These are phyloP conservation scores for Beauveria caledonica DNA, from an alignment of 2,329 filamentous ascomycete genomes.

Conservation along the genomic window DNA sequence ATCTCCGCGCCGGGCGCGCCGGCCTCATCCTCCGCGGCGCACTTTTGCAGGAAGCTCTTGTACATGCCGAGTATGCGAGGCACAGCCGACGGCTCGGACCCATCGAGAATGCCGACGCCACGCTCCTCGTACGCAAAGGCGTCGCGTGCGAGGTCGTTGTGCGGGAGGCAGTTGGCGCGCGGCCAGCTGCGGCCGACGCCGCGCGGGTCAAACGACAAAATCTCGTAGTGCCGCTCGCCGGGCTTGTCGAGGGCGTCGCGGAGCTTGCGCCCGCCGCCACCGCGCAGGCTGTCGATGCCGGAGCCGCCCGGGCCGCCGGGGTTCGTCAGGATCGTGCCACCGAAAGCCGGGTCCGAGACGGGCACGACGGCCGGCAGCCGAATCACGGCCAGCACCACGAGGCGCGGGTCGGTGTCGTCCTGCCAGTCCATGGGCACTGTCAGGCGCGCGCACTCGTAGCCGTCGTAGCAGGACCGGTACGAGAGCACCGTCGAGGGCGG, in stretches of 20 bases:
- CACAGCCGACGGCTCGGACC: not conserved
- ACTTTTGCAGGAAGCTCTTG: not conserved
- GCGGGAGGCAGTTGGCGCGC: slow-evolving; percentile 23
- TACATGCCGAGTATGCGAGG: slow-evolving; percentile 1
- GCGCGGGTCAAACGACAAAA: slow-evolving; percentile 30
- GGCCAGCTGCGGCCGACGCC: slow-evolving; percentile 26
- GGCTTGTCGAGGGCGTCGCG: slow-evolving; percentile 18
- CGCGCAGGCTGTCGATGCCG: slow-evolving; percentile 20
- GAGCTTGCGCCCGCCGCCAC: slow-evolving; percentile 13
- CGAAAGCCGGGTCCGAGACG: slow-evolving; percentile 23
- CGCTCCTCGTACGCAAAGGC: slow-evolving; percentile 20
- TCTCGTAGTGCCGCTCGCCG: slow-evolving; percentile 23
- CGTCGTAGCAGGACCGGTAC: slow-evolving; percentile 26
- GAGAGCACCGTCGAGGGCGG: slow-evolving; percentile 22
- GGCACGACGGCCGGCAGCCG: slow-evolving; percentile 25
- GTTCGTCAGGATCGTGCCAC: slow-evolving; percentile 28
- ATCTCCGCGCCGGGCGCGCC: slow-evolving; percentile 16
- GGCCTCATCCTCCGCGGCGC: not conserved
- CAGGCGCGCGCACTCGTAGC: slow-evolving; percentile 27
- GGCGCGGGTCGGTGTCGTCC: slow-evolving; percentile 15
- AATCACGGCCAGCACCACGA: slow-evolving; percentile 25
- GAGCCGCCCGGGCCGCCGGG: slow-evolving; percentile 31
- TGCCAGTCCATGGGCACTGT: slow-evolving; percentile 29
- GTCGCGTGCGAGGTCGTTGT: slow-evolving; percentile 17
- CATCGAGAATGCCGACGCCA: slow-evolving; percentile 21